A percentile compares a stretch with the other conserved stretches of the same genome.
phyloP scores from a whole-genome alignment of 768 basidiomycete genomes.

The Sporobolomyces phaffii region DNA sequence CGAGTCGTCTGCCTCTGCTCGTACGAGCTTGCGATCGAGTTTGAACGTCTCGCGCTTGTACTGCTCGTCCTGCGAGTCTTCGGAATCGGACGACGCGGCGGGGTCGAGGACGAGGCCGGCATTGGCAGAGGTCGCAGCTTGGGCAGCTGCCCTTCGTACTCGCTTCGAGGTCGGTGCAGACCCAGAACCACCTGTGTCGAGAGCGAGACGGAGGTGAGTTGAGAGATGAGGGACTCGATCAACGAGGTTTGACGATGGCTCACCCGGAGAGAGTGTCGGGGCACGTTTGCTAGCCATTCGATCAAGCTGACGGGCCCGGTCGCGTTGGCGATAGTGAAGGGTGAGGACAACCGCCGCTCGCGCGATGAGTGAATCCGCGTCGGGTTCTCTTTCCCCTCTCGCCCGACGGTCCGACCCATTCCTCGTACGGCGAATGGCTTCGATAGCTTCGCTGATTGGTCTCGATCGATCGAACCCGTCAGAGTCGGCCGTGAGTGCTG shows the following conservation, averaged over 20 bases:
- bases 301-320: background rate
- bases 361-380: no score
- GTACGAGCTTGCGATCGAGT: background rate
- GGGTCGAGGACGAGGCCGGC: constrained; percentile 8
- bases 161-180: background rate
- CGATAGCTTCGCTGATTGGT: constrained; percentile 12
- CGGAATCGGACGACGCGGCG: constrained; percentile 13
- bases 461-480: background rate
- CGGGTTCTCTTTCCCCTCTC: background rate
- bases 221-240: no score
- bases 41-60: constrained; percentile 15
- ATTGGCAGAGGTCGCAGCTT: background rate
- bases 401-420: no score
- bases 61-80: constrained; percentile 19
- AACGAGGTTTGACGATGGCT: background rate
- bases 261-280: background rate
- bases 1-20: background rate
- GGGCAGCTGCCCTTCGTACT: constrained; percentile 6
- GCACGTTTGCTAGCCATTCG: background rate
- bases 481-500: background rate
- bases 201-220: background rate
- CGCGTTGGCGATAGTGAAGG: background rate
- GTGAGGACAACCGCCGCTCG: background rate
- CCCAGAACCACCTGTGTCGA: background rate
- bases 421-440: constrained; percentile 5